A percentile compares a stretch with the other conserved stretches of the same genome.
These are phyloP conservation scores for Clarkia xantiana DNA, from an alignment of 345 rosid genomes.

Conservation along the genomic window DNA sequence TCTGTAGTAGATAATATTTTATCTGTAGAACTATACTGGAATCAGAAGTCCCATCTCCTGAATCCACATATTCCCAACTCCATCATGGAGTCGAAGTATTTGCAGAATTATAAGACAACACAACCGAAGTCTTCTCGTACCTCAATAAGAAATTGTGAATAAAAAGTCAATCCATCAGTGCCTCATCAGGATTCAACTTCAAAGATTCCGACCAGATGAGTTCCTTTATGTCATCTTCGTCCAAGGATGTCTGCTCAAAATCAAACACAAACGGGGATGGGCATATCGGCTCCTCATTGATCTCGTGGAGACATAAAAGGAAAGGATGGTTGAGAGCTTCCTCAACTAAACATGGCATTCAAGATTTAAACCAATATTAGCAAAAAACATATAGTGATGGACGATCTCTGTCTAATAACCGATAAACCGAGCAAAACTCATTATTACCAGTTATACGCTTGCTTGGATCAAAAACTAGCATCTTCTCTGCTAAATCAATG, in stretches of 20 bases:
- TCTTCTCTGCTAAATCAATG: slow-evolving; percentile 70
- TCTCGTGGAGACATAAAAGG: slow-evolving; percentile 76
- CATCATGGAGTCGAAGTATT: too few species aligned
- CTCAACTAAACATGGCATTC: slow-evolving; percentile 32
- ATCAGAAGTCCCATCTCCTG: too few species aligned
- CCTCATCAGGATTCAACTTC: slow-evolving; percentile 29
- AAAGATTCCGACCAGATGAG: slow-evolving; percentile 59
- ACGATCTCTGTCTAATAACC: too few species aligned
- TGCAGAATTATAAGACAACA: background rate
- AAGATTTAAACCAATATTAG: background rate
- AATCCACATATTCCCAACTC: too few species aligned
- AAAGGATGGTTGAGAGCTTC: slow-evolving; percentile 70
- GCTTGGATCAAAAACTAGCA: slow-evolving; percentile 75
- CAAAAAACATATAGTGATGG: background rate
- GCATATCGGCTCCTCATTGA: slow-evolving; percentile 80
- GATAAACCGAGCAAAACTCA: background rate
- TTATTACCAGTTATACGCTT: slow-evolving; percentile 65
- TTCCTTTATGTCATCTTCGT: slow-evolving; percentile 70
- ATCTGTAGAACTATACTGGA: too few species aligned
- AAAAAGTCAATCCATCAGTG: background rate
- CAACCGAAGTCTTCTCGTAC: background rate
- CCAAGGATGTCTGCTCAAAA: slow-evolving; percentile 53
- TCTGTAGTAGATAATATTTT: too few species aligned
- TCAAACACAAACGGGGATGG: slow-evolving; percentile 50
- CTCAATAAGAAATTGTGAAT: background rate